Conservation (phyloP, 768 basidiomycete species). For the Phaffia australis region DNA sequence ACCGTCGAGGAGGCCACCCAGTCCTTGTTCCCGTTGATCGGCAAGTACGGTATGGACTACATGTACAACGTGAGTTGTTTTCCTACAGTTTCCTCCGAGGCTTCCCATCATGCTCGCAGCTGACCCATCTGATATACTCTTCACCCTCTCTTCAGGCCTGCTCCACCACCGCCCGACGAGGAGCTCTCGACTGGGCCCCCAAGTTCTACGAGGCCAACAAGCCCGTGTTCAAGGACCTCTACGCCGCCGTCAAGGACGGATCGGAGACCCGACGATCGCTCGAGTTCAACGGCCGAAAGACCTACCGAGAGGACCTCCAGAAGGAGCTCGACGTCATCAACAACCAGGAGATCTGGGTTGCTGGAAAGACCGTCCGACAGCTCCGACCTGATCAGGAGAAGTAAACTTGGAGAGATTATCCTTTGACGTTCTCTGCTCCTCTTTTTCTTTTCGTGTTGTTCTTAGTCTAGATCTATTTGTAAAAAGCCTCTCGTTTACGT, state of each 20-base stretch:
- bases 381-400: slow-evolving; percentile 37
- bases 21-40: slow-evolving; percentile 92
- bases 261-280: slow-evolving; percentile 94
- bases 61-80: slow-evolving; percentile 59
- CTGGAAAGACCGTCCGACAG: slow-evolving; percentile 74
- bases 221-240: slow-evolving; percentile 88
- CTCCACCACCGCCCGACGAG: slow-evolving; percentile 96
- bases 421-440: too few relatives aligned
- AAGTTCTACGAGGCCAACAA: slow-evolving; percentile 81
- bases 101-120: not conserved
- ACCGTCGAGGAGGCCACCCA: slow-evolving; percentile 99
- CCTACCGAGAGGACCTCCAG: slow-evolving; percentile 85
- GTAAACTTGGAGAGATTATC: too few relatives aligned
- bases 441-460: too few relatives aligned
- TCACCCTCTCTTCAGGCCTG: slow-evolving; percentile 49
- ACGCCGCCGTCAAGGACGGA: slow-evolving; percentile 86
- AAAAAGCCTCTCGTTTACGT: too few relatives aligned
- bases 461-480: too few relatives aligned
- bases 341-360: slow-evolving; percentile 97
- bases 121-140: not conserved
- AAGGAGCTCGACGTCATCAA: slow-evolving; percentile 76
- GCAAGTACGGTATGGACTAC: slow-evolving; percentile 93
- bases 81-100: not conserved
- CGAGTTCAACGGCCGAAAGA: slow-evolving; percentile 84
- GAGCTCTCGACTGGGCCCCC: slow-evolving; percentile 98